Base-by-base conservation (phyloP, 2,329 filamentous ascomycete species). In the Mycosphaerella arachidis region DNA sequence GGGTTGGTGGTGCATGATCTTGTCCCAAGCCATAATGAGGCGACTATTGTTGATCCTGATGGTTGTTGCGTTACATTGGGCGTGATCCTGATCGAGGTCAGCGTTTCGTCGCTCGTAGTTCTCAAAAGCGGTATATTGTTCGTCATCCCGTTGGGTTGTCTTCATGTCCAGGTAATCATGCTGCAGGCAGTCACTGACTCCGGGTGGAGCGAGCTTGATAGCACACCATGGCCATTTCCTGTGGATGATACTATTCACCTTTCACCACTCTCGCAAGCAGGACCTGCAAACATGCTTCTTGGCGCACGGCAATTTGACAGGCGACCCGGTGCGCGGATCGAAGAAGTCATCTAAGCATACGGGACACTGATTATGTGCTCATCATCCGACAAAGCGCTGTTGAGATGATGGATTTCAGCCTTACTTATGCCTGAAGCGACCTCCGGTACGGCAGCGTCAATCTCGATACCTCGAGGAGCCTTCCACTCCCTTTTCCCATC, bases 101-200 rank as follows among this genome's bases (percentile, higher is more conserved):
- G 63, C 46, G 27, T 56, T 63, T 7, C 56, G 61, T 18, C 57
- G 56, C 30, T 65, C 58, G 37, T 57, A 56, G 48, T 63, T 65
- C 58, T 63, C 63, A 24, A 45, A 65, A 1, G 20, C 18, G 12
- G 33, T 63, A 48, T 52, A 63, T 12, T 54, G 53, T 29, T 51
- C n/a, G 12, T 61, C 60, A 12, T 57, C 33, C 33, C 45, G 24
- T 54, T 45, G 61, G 4, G 35, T n/a, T 9, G 43, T 27, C 35
- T 57, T 29, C 16, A 56, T 24, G 20, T 59, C 56, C 27, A 58
- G 48, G 48, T 53, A 30, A 12, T 58, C 55, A 29, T 51, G 51
- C 10, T 58, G 58, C 20, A 55, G 31, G 16, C 53, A 37, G 13
- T 33, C 24, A 18, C 33, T 35, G 20, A 60, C 12, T 6, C 24